Evolutionary conservation across 768 basidiomycete species (phyloP).

Genomic region (Mrakia hoshinonis): DNA sequence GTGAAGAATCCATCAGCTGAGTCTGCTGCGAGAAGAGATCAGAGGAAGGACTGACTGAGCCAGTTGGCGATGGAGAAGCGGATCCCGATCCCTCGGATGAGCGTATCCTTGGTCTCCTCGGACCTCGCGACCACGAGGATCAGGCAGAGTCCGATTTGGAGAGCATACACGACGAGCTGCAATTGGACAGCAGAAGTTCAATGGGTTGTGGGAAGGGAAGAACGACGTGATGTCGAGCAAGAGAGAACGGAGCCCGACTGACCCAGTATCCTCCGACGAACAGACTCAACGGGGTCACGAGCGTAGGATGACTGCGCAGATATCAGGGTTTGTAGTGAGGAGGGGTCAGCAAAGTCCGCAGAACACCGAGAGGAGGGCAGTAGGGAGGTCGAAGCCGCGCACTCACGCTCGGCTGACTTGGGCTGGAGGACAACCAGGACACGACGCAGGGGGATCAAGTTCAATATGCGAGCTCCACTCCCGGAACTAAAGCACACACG

Average conservation of each 20-base stretch:
- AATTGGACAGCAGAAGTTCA: too few species aligned
- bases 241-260: constrained; percentile 35
- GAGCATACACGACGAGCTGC: constrained; percentile 53
- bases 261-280: constrained; percentile 42
- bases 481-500: neutral
- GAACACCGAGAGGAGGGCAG: too few species aligned
- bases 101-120: constrained; percentile 68
- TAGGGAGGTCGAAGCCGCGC: too few species aligned
- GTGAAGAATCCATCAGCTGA: constrained; percentile 2
- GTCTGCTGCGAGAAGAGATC: constrained; percentile 12
- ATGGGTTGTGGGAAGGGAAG: too few species aligned
- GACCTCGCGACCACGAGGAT: constrained; percentile 63
- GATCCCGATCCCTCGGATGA: constrained; percentile 71
- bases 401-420: constrained; percentile 48
- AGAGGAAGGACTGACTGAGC: constrained; percentile 46
- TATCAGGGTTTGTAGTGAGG: too few species aligned
- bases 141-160: constrained; percentile 73
- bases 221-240: neutral
- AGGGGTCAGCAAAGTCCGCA: too few species aligned
- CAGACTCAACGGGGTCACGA: constrained; percentile 56
- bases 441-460: constrained; percentile 21
- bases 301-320: constrained; percentile 59
- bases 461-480: constrained; percentile 10
- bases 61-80: constrained; percentile 70
- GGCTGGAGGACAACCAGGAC: constrained; percentile 40